Base-by-base conservation (phyloP, 352 stramenopile genomes). In the Globisporangium emineosum region DNA sequence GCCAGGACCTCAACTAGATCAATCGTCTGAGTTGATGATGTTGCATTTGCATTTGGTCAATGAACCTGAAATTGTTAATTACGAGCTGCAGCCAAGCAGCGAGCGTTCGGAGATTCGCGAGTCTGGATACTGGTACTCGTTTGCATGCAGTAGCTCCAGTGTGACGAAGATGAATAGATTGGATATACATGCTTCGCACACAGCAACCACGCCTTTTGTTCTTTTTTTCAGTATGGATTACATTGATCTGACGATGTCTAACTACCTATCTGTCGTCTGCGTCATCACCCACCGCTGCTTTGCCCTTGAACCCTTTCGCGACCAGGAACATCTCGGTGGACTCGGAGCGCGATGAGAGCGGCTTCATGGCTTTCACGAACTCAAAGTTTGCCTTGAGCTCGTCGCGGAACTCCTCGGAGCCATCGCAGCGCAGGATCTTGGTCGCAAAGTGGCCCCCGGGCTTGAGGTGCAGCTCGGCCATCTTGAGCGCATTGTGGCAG, bases 301-400 rank as follows among this genome's bases (percentile, higher is more conserved):
- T 57, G 25, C 57, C 68, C 56, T 81, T 81, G 59, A 80, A 96
- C 1, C 79, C 83, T 56, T 91, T 91, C 5, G 84, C 88, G 43
- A 94, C 73, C 29, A 94, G 64, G 43, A 93, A 96, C 71, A 96
- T 85, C 66, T 96, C 87, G 29, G 83, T 90, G 4, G 88, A 96
- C 68, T 96, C 87, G 32, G 80, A 70, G 10, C 87, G 75, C 19
- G 85, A 94, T 3, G 87, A 90, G 33, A 76, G 67, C 7, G 88
- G 88, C 72, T 96, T 96, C 65, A 94, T 79, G 59, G 77, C 83
- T 61, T 94, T 94, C 45, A 91, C 82, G 7, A 74, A 21, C 6
- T 70, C 77, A 45, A 96, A 96, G 43, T 69, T 71, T 21, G 43
- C 62, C 67, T 94, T 96, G 42, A 96, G 76, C 52, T 91, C 78